Conservation (phyloP, 345 rosid genomes). For the Boechera stricta region DNA sequence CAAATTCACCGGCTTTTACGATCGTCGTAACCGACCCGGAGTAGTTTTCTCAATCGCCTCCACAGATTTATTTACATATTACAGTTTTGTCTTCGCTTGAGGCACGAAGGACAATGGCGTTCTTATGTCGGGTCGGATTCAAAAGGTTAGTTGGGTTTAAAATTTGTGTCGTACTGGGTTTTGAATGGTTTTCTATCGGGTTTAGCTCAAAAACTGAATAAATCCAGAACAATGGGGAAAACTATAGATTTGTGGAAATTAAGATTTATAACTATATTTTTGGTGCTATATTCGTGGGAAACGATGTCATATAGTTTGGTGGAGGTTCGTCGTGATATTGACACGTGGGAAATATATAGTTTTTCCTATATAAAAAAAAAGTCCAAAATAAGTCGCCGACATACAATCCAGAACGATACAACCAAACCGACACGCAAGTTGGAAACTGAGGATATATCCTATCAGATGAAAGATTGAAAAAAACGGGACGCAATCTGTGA, state of each 20-base stretch:
- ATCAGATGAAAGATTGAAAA: background rate
- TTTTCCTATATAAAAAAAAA: background rate
- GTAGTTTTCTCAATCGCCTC: constrained; percentile 53
- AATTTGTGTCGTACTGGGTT: no score
- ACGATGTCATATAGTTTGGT: no score
- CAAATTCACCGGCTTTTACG: constrained; percentile 46
- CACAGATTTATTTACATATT: constrained; percentile 39
- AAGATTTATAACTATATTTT: no score
- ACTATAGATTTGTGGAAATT: no score
- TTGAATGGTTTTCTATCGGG: no score
- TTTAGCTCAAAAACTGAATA: no score
- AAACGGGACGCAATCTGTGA: constrained; percentile 44
- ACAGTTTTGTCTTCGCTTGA: background rate
- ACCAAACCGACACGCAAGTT: constrained; percentile 44
- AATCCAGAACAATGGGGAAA: no score
- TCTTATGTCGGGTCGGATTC: no score
- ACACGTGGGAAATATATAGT: no score
- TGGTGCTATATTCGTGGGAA: no score
- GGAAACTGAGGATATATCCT: background rate
- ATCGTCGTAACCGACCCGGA: constrained; percentile 50
- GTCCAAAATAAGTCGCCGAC: constrained; percentile 21
- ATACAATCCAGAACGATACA: constrained; percentile 28
- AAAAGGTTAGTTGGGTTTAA: no score
- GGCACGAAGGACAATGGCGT: constrained; percentile 57
- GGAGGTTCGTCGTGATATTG: no score